phyloP scores from a whole-genome alignment of 1,284 basidiomycete genomes.

The Ustilago tritici region DNA sequence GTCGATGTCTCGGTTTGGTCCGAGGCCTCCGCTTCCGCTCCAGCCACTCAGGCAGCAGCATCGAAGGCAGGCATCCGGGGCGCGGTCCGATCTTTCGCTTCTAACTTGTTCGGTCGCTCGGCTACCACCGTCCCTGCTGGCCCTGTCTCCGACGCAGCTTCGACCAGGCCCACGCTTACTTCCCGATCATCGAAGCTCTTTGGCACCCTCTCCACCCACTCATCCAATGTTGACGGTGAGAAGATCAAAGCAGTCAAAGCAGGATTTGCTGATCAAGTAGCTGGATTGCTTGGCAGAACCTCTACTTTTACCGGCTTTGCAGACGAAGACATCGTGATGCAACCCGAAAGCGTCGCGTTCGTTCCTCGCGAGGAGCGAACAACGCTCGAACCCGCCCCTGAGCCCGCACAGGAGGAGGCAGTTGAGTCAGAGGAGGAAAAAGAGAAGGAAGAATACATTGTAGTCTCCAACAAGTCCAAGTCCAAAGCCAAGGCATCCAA shows the following conservation, averaged over 20 bases:
- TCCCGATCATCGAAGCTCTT: conserved; percentile 35
- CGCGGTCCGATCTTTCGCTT: conserved; percentile 37
- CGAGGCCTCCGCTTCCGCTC: background rate
- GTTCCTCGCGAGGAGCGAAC: background rate
- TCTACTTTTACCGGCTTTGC: background rate
- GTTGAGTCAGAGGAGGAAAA: background rate
- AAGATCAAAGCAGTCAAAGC: conserved; percentile 38
- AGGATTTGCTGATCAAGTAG: conserved; percentile 25
- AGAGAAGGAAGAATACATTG: conserved; percentile 39
- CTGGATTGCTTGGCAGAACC: conserved; percentile 10
- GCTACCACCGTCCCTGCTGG: background rate
- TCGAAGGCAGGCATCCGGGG: conserved; percentile 20
- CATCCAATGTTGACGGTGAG: background rate
- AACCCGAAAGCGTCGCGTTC: conserved; percentile 11
- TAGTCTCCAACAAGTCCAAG: conserved; percentile 28
- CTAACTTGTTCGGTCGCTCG: conserved; percentile 28
- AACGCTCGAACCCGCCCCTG: background rate
- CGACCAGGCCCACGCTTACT: background rate
- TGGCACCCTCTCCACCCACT: background rate
- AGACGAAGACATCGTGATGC: conserved; percentile 8
- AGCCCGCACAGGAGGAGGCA: background rate
- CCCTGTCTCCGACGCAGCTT: background rate
- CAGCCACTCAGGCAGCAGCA: background rate
- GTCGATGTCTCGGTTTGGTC: conserved; percentile 36
- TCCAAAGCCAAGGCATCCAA: conserved; percentile 20